Conservation (phyloP, 371 early-diverging fungal species). For the Syncephalastrum racemosum region DNA sequence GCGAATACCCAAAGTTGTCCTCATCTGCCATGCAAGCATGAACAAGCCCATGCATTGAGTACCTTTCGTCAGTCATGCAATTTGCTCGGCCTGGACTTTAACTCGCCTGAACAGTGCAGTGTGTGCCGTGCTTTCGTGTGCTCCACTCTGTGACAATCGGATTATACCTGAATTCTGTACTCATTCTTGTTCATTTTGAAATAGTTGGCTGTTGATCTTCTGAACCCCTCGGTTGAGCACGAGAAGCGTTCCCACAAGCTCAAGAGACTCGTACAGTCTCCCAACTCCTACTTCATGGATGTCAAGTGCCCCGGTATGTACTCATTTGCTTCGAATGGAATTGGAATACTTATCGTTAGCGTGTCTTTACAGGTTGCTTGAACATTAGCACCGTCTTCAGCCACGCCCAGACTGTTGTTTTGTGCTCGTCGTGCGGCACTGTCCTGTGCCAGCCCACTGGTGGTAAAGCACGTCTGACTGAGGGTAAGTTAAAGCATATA, state of each 20-base stretch:
- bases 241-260: slow-evolving; percentile 98
- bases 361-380: slow-evolving; percentile 75
- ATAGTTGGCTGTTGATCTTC: slow-evolving; percentile 97
- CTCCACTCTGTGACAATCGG: background rate
- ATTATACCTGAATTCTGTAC: background rate
- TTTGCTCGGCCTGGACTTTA: background rate
- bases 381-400: slow-evolving; percentile 97
- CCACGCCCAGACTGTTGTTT: slow-evolving; percentile 98
- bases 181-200: background rate
- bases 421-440: slow-evolving; percentile 94
- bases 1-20: background rate
- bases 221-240: slow-evolving; percentile 95
- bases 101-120: background rate
- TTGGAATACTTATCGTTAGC: background rate
- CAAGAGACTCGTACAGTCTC: slow-evolving; percentile 98
- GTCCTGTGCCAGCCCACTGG: slow-evolving; percentile 99
- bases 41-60: background rate
- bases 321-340: background rate
- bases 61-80: background rate
- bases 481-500: slow-evolving; percentile 48
- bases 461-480: slow-evolving; percentile 97
- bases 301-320: slow-evolving; percentile 96
- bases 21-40: background rate
- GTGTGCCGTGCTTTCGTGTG: background rate
- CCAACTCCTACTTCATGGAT: slow-evolving; percentile 99